Evolutionary conservation across 495 filamentous ascomycete species (phyloP).

Genomic region (Amphirosellinia nigrospora): DNA sequence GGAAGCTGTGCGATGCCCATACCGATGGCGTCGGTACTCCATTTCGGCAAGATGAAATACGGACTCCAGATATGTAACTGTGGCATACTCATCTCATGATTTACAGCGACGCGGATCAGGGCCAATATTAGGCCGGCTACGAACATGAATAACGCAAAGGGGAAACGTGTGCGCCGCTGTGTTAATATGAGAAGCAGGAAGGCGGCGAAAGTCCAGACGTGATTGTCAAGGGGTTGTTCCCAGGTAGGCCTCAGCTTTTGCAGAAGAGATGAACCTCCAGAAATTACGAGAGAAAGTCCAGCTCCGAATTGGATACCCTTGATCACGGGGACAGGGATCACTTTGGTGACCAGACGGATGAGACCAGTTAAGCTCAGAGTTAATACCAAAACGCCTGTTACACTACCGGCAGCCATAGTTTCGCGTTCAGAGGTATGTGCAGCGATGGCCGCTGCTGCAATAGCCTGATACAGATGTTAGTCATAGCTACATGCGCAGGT

Average conservation of each 20-base stretch:
- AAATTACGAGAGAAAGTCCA: constrained; percentile 77
- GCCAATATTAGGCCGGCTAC: constrained; percentile 66
- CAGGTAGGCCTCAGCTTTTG: constrained; percentile 58
- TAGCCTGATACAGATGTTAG: constrained; percentile 63
- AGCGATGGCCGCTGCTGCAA: constrained; percentile 84
- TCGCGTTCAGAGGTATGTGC: constrained; percentile 66
- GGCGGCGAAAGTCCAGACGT: constrained; percentile 70
- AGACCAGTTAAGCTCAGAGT: constrained; percentile 78
- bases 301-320: constrained; percentile 96
- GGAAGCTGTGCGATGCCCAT: constrained; percentile 81
- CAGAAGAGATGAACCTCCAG: constrained; percentile 70
- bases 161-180: constrained; percentile 63
- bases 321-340: constrained; percentile 82
- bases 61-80: constrained; percentile 59
- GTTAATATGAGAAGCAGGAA: constrained; percentile 73
- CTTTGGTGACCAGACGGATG: constrained; percentile 68
- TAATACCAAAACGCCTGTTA: constrained; percentile 73
- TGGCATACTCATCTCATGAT: constrained; percentile 44
- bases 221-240: constrained; percentile 70
- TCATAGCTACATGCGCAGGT: constrained; percentile 8
- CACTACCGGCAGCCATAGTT: constrained; percentile 79
- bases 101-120: constrained; percentile 44
- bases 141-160: constrained; percentile 78
- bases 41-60: constrained; percentile 49
- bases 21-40: constrained; percentile 50